phyloP scores from a whole-genome alignment of 108 stramenopile genomes.

The Cyclotella atomus region DNA sequence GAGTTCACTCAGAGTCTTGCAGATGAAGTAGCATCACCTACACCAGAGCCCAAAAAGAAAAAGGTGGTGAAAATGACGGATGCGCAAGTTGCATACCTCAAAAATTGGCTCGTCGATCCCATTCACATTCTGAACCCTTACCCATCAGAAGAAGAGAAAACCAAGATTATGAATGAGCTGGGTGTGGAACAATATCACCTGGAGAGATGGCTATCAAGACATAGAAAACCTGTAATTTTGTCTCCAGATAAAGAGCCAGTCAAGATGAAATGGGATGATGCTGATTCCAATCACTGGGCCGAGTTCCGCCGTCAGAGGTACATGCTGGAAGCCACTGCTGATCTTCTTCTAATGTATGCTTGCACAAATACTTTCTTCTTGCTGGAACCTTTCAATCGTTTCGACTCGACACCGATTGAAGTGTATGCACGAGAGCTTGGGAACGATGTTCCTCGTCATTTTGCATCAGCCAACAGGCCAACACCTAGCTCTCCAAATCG shows the following conservation, averaged over 20 bases:
- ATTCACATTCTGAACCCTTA: constrained; percentile 47
- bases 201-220: constrained; percentile 41
- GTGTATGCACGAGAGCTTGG: constrained; percentile 91
- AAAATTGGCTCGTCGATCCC: constrained; percentile 41
- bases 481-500: background rate
- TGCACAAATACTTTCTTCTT: constrained; percentile 78
- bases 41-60: constrained; percentile 31
- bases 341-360: constrained; percentile 84
- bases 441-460: constrained; percentile 68
- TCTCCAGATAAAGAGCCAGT: constrained; percentile 21
- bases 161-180: constrained; percentile 29
- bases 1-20: too few relatives aligned
- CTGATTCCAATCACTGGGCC: constrained; percentile 30
- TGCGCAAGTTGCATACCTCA: constrained; percentile 40
- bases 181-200: constrained; percentile 37
- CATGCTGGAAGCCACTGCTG: constrained; percentile 83
- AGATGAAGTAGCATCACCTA: background rate
- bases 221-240: constrained; percentile 25
- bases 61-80: constrained; percentile 22
- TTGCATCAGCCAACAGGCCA: constrained; percentile 19
- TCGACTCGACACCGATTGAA: constrained; percentile 84
- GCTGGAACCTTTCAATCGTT: constrained; percentile 65
- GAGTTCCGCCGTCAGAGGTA: constrained; percentile 56
- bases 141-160: constrained; percentile 44
- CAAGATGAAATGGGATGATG: constrained; percentile 38